phyloP scores from a whole-genome alignment of 805 yeast genomes.

The fission yeast (Schizosaccharomyces pombe) region DNA sequence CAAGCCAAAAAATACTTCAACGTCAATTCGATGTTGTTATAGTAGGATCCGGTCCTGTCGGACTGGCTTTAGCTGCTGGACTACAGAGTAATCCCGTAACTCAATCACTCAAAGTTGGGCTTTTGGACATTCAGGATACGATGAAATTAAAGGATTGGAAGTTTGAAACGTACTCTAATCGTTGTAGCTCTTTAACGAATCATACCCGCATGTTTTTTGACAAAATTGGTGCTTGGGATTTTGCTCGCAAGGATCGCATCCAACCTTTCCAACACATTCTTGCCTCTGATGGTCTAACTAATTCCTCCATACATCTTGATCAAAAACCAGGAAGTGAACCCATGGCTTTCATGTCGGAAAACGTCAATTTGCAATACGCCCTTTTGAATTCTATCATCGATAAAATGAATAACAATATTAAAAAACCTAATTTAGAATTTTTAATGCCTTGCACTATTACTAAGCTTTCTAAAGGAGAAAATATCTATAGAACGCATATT shows the following conservation, averaged over 20 bases:
- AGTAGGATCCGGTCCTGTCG: constrained; percentile 96
- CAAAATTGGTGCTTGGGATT: constrained; percentile 54
- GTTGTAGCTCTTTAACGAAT: neutral
- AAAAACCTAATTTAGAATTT: neutral
- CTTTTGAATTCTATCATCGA: constrained; percentile 31
- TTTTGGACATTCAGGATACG: constrained; percentile 53
- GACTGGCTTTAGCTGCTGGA: constrained; percentile 65
- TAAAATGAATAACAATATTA: constrained; percentile 10
- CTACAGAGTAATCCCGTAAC: constrained; percentile 46
- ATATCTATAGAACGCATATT: constrained; percentile 26
- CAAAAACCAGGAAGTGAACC: constrained; percentile 19
- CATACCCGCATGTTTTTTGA: constrained; percentile 28
- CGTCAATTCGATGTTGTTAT: constrained; percentile 39
- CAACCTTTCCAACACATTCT: constrained; percentile 59
- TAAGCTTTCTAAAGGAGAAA: neutral
- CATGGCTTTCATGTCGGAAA: constrained; percentile 74
- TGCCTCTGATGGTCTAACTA: constrained; percentile 68
- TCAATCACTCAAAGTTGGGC: constrained; percentile 31
- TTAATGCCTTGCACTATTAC: neutral
- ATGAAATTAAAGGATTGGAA: constrained; percentile 27
- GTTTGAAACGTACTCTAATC: constrained; percentile 16
- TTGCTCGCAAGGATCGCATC: constrained; percentile 43
- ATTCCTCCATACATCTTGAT: constrained; percentile 50
- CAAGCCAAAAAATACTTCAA: neutral
- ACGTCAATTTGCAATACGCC: constrained; percentile 58